These are phyloP conservation scores for Fusarium heterosporum DNA, from an alignment of 2,329 filamentous ascomycete species.

Conservation along the genomic window DNA sequence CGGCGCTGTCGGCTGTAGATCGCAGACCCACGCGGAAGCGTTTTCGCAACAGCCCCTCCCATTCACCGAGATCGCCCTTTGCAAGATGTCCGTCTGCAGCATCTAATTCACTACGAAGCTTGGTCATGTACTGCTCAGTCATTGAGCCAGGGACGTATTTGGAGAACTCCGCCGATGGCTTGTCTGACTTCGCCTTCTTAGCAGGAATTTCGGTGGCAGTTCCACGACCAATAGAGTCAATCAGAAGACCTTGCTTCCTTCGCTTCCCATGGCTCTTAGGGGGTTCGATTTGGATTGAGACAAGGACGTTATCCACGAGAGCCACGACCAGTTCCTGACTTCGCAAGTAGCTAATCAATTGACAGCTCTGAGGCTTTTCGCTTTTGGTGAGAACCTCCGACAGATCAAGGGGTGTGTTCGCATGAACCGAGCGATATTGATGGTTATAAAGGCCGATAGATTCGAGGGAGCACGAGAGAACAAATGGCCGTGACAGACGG, in stretches of 20 bases:
- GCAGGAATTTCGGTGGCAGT: constrained; percentile 54
- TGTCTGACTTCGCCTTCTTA: constrained; percentile 51
- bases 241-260: constrained; percentile 72
- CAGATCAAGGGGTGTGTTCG: constrained; percentile 59
- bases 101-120: constrained; percentile 58
- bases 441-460: constrained; percentile 75
- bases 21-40: constrained; percentile 61
- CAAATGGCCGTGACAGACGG: constrained; percentile 73
- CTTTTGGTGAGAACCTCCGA: constrained; percentile 54
- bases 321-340: constrained; percentile 75
- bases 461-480: constrained; percentile 69
- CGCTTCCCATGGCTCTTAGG: constrained; percentile 67
- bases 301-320: constrained; percentile 70
- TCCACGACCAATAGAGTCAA: constrained; percentile 79
- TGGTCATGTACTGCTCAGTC: constrained; percentile 61
- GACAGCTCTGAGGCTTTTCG: constrained; percentile 53
- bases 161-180: constrained; percentile 51
- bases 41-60: constrained; percentile 63
- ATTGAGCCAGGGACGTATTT: constrained; percentile 61
- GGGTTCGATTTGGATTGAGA: constrained; percentile 76
- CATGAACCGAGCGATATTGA: constrained; percentile 72
- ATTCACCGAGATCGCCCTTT: constrained; percentile 59
- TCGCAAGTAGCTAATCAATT: constrained; percentile 71
- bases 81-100: constrained; percentile 62
- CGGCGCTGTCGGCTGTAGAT: constrained; percentile 31